Conservation (phyloP, 495 filamentous ascomycete species). For the Echria macrotheca region DNA sequence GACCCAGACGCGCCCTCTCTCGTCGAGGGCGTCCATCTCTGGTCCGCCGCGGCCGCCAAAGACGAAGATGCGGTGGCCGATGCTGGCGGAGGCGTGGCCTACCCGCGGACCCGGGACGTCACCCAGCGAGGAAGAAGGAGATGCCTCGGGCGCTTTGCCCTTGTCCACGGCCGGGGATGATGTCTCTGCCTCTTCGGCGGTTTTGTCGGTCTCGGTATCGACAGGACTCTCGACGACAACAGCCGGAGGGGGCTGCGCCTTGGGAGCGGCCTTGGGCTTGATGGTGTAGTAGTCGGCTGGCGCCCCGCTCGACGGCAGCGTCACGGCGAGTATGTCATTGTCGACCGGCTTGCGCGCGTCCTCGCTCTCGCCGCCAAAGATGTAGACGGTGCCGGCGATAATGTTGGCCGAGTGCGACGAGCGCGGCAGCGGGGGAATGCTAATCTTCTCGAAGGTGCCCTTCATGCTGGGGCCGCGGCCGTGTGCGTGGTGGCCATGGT, state of each 20-base stretch:
- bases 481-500: constrained; percentile 5
- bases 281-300: constrained; percentile 54
- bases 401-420: constrained; percentile 67
- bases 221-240: neutral
- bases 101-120: constrained; percentile 47
- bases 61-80: constrained; percentile 57
- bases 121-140: constrained; percentile 12
- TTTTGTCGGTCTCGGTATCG: constrained; percentile 25
- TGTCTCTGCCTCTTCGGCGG: constrained; percentile 30
- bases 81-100: constrained; percentile 53
- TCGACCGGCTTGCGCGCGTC: constrained; percentile 50
- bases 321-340: constrained; percentile 64
- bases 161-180: constrained; percentile 18
- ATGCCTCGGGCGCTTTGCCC: constrained; percentile 17
- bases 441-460: constrained; percentile 55
- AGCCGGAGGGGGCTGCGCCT: neutral
- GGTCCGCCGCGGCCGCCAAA: constrained; percentile 53
- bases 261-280: constrained; percentile 33
- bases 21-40: constrained; percentile 46
- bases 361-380: constrained; percentile 59
- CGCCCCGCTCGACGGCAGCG: constrained; percentile 48
- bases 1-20: constrained; percentile 61
- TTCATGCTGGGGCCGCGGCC: constrained; percentile 33
- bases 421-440: constrained; percentile 51
- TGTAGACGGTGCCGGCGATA: constrained; percentile 59